Evolutionary conservation across 1,284 basidiomycete species (phyloP), one percentile per base, ranked within the genome.

Genomic region (Pyrrhoderma lamaoense): DNA sequence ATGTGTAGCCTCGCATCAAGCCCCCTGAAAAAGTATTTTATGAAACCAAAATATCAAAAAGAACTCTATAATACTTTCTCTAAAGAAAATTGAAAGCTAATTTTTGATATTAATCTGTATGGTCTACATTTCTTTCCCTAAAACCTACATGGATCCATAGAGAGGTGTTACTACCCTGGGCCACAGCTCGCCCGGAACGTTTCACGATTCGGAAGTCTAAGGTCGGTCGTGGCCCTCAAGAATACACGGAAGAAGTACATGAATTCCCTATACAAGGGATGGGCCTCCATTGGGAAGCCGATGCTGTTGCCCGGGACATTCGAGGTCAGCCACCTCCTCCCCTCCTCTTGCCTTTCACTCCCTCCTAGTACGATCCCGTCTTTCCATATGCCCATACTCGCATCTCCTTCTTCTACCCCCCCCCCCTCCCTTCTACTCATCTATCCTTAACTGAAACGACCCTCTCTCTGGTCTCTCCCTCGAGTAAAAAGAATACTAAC

Each of bases 301-400:
- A 69, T 43, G 70, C 71, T 25, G 68, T 70, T 22, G 73, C 71
- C 0, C 59, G 73, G 11, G 68, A 67, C 37, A 58, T 75, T 19
- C 57, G 69, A 9, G 71, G 54, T 56, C 25, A 42, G 48, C 35
- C 9, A n/a, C n/a, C n/a, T n/a, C n/a, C n/a, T n/a, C n/a, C n/a
- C n/a, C n/a, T 37, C 35, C 9, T 37, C 35, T 9, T 16, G 35
- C 35, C 16, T 11, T 37, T 9, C 35, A 37, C 16, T 9, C 35
- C 9, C 16, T 16, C 35, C 35, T 11, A 37, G 16, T 37, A 37
- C n/a, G n/a, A n/a, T n/a, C n/a, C n/a, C n/a, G n/a, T n/a, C n/a
- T 18, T 22, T n/a, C n/a, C n/a, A n/a, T n/a, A 45, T n/a, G 34
- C 13, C 34, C 40, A n/a, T 37, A 8, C n/a, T n/a, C n/a, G n/a